These are phyloP conservation scores for Anisogramma anomala DNA, from an alignment of 2,329 filamentous ascomycete species.

Conservation along the genomic window DNA sequence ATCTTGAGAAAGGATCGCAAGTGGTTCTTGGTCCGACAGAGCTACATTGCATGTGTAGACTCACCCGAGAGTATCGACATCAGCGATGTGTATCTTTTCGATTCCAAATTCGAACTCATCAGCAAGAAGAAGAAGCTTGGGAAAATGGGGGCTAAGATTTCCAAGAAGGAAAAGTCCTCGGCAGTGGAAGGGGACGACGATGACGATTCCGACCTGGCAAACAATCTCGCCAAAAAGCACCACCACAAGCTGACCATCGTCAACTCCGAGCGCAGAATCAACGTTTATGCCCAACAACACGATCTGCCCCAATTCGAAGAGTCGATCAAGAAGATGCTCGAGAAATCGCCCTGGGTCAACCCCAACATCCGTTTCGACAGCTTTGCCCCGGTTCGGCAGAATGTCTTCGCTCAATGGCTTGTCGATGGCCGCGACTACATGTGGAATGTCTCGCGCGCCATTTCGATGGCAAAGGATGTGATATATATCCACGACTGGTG, in stretches of 20 bases:
- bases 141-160: constrained; percentile 27
- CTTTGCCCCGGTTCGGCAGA: constrained; percentile 78
- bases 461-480: constrained; percentile 93
- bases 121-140: constrained; percentile 53
- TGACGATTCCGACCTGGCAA: constrained; percentile 23
- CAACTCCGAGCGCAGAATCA: constrained; percentile 86
- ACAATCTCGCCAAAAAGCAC: constrained; percentile 24
- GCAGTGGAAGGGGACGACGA: constrained; percentile 8
- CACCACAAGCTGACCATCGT: constrained; percentile 81
- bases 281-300: constrained; percentile 78
- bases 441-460: constrained; percentile 97
- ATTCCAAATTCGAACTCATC: constrained; percentile 73
- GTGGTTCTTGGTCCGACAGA: constrained; percentile 97
- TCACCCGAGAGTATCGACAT: constrained; percentile 98
- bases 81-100: constrained; percentile 96
- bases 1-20: constrained; percentile 79
- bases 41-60: constrained; percentile 96
- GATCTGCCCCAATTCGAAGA: constrained; percentile 87
- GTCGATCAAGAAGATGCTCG: constrained; percentile 77
- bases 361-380: constrained; percentile 73
- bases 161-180: constrained; percentile 40
- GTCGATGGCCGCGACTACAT: constrained; percentile 97
- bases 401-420: constrained; percentile 88
- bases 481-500: constrained; percentile 99
- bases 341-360: constrained; percentile 70